Conservation (phyloP, 2,329 filamentous ascomycete genomes). For the Xylariaceae sp. region DNA sequence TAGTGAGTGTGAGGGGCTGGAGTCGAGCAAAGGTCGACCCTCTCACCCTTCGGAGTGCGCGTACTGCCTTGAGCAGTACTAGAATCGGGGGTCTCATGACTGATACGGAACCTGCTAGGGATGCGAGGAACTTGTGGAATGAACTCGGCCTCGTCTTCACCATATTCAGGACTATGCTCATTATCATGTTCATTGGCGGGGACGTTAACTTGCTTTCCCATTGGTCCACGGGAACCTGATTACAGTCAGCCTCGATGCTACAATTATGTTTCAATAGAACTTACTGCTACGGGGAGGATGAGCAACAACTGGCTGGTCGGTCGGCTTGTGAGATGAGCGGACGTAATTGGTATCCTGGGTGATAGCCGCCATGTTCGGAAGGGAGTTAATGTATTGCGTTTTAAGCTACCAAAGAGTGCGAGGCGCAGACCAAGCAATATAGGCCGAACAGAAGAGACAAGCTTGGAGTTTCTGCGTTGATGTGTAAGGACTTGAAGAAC, state of each 20-base stretch:
- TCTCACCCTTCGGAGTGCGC: background rate
- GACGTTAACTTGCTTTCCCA: background rate
- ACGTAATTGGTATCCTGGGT: too few species aligned
- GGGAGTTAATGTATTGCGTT: too few species aligned
- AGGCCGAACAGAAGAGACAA: background rate
- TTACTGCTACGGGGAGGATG: constrained; percentile 21
- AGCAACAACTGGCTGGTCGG: constrained; percentile 13
- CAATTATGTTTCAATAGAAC: background rate
- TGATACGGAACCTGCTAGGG: constrained; percentile 4
- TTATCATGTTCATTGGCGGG: background rate
- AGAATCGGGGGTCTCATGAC: background rate
- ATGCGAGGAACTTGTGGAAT: constrained; percentile 24
- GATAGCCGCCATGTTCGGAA: constrained; percentile 13
- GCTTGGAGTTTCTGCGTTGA: too few species aligned
- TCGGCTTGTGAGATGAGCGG: constrained; percentile 17
- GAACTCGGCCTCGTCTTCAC: background rate
- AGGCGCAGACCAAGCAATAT: background rate
- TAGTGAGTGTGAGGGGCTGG: constrained; percentile 19
- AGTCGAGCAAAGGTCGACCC: background rate
- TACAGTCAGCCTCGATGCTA: background rate
- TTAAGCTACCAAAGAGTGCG: background rate
- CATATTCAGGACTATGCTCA: background rate
- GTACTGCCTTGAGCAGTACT: background rate
- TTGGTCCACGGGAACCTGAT: constrained; percentile 4
- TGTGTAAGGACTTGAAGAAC: too few species aligned